Base-by-base conservation (phyloP, 2,329 filamentous ascomycete genomes). In the Geoglossum cookeanum region DNA sequence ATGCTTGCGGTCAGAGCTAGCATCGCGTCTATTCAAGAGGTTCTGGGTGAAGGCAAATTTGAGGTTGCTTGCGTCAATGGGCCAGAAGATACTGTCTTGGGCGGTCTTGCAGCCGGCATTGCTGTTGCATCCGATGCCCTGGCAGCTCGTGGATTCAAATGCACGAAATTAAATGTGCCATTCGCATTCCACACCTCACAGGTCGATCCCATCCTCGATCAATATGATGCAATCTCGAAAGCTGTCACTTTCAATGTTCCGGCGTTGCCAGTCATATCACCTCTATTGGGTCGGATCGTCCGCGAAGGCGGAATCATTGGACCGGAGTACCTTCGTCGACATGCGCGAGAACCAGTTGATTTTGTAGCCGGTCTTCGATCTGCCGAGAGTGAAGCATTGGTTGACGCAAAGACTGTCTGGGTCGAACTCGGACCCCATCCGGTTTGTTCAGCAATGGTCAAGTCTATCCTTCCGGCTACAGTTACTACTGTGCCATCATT, bases 401-500 rank as follows among this genome's bases (percentile, higher is more conserved):
- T 71, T 53, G 66, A 63, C 45, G 66, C 69, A 3, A 63, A 67
- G 51, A 71, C 67, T 1, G 57, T 70, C 27, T 71, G 66, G 65
- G 59, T 74, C 37, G 72, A 74, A 58, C 67, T 77, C 58, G 75
- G 75, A 5, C 73, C 74, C 1, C 71, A 75, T 58, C 70, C 74
- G 0, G 66, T 75, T 17, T 74, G 71, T 59, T 68, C 69, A 1
- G 69, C 68, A 48, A 72, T 76, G 67, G 66, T 75, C 33, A 71
- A 71, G 56, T 65, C 65, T 3, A 69, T 64, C 32, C 57, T 68
- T 37, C 65, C 65, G 6, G 57, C 58, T 27, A 60, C 60, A 17
- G 61, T 63, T 11, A 62, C 64, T 2, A 65, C 66, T 0, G 58
- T 71, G 2, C 62, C 71, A 7, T 72, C 71, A 13, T 68, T 74